These are phyloP conservation scores for Xanthoparmelia taractica DNA, from an alignment of 495 filamentous ascomycete genomes.

Conservation along the genomic window DNA sequence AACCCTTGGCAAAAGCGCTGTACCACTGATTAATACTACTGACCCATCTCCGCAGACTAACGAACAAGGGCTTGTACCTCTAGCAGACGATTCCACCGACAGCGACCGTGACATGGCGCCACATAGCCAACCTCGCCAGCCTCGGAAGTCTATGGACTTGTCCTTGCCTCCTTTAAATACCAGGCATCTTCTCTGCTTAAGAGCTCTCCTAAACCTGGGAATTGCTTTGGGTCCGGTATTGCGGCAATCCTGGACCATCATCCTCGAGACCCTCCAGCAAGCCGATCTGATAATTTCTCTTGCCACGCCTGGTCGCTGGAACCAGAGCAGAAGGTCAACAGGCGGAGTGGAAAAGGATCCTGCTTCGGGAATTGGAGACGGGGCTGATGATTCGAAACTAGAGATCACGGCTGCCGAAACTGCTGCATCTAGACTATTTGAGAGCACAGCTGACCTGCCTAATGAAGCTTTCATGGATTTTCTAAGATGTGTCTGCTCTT, in stretches of 20 bases:
- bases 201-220: slow-evolving; percentile 85
- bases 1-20: slow-evolving; percentile 83
- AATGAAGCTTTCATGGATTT: slow-evolving; percentile 73
- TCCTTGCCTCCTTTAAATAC: slow-evolving; percentile 58
- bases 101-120: slow-evolving; percentile 32
- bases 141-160: slow-evolving; percentile 32
- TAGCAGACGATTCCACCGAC: background rate
- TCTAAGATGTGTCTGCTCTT: slow-evolving; percentile 58
- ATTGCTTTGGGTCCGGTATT: slow-evolving; percentile 90
- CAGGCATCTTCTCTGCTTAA: slow-evolving; percentile 79
- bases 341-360: slow-evolving; percentile 6
- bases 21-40: slow-evolving; percentile 50
- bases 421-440: slow-evolving; percentile 79
- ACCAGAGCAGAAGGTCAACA: slow-evolving; percentile 19
- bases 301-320: slow-evolving; percentile 32
- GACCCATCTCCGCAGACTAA: slow-evolving; percentile 2
- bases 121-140: slow-evolving; percentile 23
- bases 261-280: slow-evolving; percentile 84
- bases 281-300: slow-evolving; percentile 77
- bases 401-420: slow-evolving; percentile 84
- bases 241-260: slow-evolving; percentile 71
- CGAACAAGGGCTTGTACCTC: slow-evolving; percentile 44
- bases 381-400: slow-evolving; percentile 52
- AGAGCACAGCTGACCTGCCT: slow-evolving; percentile 82
- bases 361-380: slow-evolving; percentile 24